These are phyloP conservation scores for Clarireedia hainanense DNA, from an alignment of 2,329 filamentous ascomycete species.

Conservation along the genomic window DNA sequence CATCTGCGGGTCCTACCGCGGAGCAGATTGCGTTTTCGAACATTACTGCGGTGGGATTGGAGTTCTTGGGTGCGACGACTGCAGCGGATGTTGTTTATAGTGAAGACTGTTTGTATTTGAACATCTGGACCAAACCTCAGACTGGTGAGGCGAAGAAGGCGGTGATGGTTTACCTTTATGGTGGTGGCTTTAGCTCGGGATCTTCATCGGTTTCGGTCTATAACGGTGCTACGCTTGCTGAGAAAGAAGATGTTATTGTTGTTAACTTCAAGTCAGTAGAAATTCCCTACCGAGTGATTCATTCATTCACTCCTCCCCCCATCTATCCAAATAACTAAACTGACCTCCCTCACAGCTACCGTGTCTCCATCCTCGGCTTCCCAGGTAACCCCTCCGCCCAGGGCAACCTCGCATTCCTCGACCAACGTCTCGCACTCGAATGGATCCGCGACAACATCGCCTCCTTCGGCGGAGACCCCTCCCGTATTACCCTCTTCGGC, in stretches of 20 bases:
- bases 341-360: slow-evolving; percentile 36
- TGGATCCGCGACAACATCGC: slow-evolving; percentile 52
- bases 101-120: slow-evolving; percentile 32
- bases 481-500: slow-evolving; percentile 34
- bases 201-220: background rate
- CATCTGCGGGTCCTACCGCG: background rate
- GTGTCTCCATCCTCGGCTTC: slow-evolving; percentile 61
- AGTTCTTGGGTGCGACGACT: slow-evolving; percentile 1
- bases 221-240: slow-evolving; percentile 1
- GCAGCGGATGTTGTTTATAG: slow-evolving; percentile 4
- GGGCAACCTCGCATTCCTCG: slow-evolving; percentile 43
- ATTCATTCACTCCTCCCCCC: slow-evolving; percentile 8
- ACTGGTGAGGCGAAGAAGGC: slow-evolving; percentile 24
- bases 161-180: slow-evolving; percentile 37
- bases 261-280: slow-evolving; percentile 33
- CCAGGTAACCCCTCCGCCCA: slow-evolving; percentile 36
- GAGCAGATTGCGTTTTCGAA: background rate
- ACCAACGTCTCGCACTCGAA: slow-evolving; percentile 49
- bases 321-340: slow-evolving; percentile 5
- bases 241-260: slow-evolving; percentile 6
- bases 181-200: slow-evolving; percentile 32
- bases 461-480: slow-evolving; percentile 35
- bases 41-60: slow-evolving; percentile 1
- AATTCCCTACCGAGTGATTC: too few relatives aligned
- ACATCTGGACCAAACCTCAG: slow-evolving; percentile 30